Percentiles rank a stretch among this genome's conserved stretches.
These are phyloP conservation scores for Chlorella sp. DNA, from an alignment of 139 green algal genomes.

Conservation along the genomic window DNA sequence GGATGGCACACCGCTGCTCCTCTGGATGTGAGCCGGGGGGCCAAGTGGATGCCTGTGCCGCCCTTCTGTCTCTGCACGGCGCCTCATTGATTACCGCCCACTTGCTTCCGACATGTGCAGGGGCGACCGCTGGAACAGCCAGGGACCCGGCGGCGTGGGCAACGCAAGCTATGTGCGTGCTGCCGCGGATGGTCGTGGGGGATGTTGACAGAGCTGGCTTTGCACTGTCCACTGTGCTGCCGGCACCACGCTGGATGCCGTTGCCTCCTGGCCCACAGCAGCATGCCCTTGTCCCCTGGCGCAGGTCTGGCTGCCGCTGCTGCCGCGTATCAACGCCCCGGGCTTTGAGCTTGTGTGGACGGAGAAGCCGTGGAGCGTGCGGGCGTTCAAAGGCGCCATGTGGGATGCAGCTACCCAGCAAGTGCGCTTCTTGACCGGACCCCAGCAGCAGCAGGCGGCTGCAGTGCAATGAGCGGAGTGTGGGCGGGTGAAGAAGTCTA, in stretches of 20 bases:
- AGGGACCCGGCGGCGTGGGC: background rate
- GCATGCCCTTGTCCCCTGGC: too few relatives aligned
- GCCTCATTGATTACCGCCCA: too few relatives aligned
- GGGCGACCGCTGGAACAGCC: slow-evolving; percentile 18
- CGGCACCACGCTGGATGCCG: too few relatives aligned
- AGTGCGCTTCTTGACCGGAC: background rate
- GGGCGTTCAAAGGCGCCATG: background rate
- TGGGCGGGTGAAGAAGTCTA: too few relatives aligned
- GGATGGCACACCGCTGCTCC: slow-evolving; percentile 5
- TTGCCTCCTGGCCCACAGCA: too few relatives aligned
- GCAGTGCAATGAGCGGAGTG: too few relatives aligned
- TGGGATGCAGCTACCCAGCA: background rate
- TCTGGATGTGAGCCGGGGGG: slow-evolving; percentile 13
- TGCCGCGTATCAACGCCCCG: background rate
- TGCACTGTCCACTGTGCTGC: too few relatives aligned
- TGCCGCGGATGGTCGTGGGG: too few relatives aligned
- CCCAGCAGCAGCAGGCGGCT: background rate
- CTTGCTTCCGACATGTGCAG: too few relatives aligned
- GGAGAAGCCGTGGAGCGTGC: background rate
- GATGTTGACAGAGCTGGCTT: too few relatives aligned
- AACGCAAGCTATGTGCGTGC: slow-evolving; percentile 18
- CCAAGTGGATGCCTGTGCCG: too few relatives aligned
- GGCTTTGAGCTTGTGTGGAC: slow-evolving; percentile 32
- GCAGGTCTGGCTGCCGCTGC: slow-evolving; percentile 36
- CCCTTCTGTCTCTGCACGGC: too few relatives aligned